Percentiles rank a stretch among this genome's conserved stretches.
phyloP scores from a whole-genome alignment of 2,329 filamentous ascomycete genomes.

The Elsinoe ampelina region DNA sequence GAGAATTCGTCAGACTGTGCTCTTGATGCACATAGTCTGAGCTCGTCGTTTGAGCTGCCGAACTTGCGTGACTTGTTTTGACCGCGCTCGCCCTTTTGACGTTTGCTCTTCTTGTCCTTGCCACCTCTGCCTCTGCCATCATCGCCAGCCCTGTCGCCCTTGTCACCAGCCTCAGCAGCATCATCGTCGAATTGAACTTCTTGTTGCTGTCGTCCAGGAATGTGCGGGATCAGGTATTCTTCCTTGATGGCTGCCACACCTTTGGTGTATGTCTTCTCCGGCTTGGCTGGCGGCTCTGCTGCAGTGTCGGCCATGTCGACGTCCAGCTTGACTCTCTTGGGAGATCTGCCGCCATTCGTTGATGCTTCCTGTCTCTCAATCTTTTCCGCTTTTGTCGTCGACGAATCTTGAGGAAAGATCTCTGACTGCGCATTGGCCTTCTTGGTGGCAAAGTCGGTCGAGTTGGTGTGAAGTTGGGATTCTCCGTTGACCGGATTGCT shows the following conservation, averaged over 20 bases:
- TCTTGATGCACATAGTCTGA: conserved; percentile 68
- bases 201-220: conserved; percentile 15
- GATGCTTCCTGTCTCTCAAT: conserved; percentile 23
- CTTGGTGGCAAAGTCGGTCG: conserved; percentile 13
- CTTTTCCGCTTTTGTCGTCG: conserved; percentile 33
- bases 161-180: conserved; percentile 42
- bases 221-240: conserved; percentile 46
- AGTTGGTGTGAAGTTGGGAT: not conserved
- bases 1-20: conserved; percentile 70
- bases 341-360: conserved; percentile 26
- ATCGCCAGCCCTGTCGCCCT: conserved; percentile 31
- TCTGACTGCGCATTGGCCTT: conserved; percentile 27
- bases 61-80: conserved; percentile 81
- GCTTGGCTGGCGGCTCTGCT: conserved; percentile 22
- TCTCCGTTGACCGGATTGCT: conserved; percentile 1
- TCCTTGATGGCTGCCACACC: conserved; percentile 63
- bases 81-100: conserved; percentile 51
- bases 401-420: conserved; percentile 29
- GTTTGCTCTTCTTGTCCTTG: conserved; percentile 47
- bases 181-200: conserved; percentile 28
- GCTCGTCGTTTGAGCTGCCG: conserved; percentile 66
- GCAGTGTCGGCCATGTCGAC: conserved; percentile 19
- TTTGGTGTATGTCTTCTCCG: conserved; percentile 29
- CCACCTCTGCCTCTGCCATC: conserved; percentile 25
- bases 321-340: conserved; percentile 32